Conservation (phyloP, 768 basidiomycete species). For the Tulasnella sp. region DNA sequence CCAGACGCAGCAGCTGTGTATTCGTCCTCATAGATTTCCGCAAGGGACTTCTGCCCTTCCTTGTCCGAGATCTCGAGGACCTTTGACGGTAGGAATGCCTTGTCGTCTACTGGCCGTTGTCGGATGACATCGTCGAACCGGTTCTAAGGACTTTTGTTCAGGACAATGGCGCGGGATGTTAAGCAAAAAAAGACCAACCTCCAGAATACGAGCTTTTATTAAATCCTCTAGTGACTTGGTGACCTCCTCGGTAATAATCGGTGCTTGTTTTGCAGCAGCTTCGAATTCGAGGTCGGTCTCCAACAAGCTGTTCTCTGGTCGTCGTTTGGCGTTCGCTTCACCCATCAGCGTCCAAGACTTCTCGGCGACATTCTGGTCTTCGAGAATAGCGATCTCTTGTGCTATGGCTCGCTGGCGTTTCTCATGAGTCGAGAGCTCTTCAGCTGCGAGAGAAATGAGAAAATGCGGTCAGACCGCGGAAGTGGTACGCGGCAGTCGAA, state of each 20-base stretch:
- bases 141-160: slow-evolving; percentile 28
- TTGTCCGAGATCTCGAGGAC: slow-evolving; percentile 83
- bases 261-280: slow-evolving; percentile 74
- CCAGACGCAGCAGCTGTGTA: slow-evolving; percentile 60
- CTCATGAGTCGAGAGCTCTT: slow-evolving; percentile 65
- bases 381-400: slow-evolving; percentile 72
- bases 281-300: slow-evolving; percentile 96
- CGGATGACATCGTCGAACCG: slow-evolving; percentile 90
- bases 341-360: slow-evolving; percentile 94
- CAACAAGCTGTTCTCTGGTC: slow-evolving; percentile 86
- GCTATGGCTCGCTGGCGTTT: slow-evolving; percentile 54
- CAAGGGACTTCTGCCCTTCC: slow-evolving; percentile 80
- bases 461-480: slow-evolving; percentile 3
- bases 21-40: slow-evolving; percentile 93
- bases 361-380: slow-evolving; percentile 75
- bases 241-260: slow-evolving; percentile 81
- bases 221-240: slow-evolving; percentile 77
- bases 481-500: neutral
- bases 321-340: slow-evolving; percentile 70
- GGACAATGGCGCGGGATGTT: neutral
- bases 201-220: slow-evolving; percentile 83
- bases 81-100: slow-evolving; percentile 84
- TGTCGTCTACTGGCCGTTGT: slow-evolving; percentile 62
- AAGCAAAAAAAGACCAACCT: slow-evolving; percentile 35
- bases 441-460: slow-evolving; percentile 30